Evolutionary conservation across 768 basidiomycete species (phyloP), one percentile per base, ranked within the genome.

Genomic region (Lanmaoa pseudosensibilis): DNA sequence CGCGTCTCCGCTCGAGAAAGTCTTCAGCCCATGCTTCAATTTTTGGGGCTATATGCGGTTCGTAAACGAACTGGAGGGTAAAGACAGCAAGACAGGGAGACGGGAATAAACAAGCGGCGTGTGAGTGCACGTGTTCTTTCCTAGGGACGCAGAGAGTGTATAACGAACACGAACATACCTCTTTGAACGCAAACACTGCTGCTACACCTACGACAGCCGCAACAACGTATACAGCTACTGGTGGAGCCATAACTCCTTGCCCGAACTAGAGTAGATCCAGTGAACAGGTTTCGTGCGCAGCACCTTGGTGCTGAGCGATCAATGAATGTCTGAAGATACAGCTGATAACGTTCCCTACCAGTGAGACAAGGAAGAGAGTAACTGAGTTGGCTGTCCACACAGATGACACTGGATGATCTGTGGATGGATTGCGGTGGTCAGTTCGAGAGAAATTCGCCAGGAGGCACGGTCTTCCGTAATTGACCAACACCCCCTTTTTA

Each of bases 1-100:
- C 69, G 23, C 69, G 70, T 48, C 73, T 69, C 34, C 56, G 56
- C 32, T 66, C 68, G 23, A 73, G 61, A 63, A 69, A 74, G 25
- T 64, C 62, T 62, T 76, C 73, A 2, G 69, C 68, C 71, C 75
- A 75, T 49, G 69, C 73, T 73, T 84, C 85, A 30, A 88, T 44
- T 41, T 74, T 77, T 0, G 86, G 86, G 19, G 84, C 85, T 55
- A 88, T 78, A 56, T 87, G 85, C 11, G 86, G 86, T 58, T 86
- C 85, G 55, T 86, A 88, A 30, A 89, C 80, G 53, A 84, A 83
- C 87, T 89, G 55, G 36, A 44, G 41, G 19, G 30, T 32, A 38
- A 18, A 33, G 13, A 33, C 2, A 15, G 4, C 18, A 15, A 5
- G 23, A 30, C 18, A 12, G 10, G 32, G 23, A 23, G 52, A 32